Conservation (phyloP, 2,329 filamentous ascomycete genomes). For the Fusarium oligoseptatum region DNA sequence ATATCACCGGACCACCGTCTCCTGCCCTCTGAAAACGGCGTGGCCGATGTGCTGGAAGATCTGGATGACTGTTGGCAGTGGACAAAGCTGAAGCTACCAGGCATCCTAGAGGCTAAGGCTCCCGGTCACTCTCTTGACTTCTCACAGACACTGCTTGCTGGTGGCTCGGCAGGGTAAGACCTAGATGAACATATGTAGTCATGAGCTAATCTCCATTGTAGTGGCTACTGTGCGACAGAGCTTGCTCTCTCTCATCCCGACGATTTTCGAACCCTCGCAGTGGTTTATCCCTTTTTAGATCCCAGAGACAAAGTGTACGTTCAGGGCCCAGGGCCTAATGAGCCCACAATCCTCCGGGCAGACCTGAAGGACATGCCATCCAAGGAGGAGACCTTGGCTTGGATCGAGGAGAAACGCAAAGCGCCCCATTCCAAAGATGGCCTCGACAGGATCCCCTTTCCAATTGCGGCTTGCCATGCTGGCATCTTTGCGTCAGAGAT, state of each 20-base stretch:
- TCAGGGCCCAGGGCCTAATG: conserved; percentile 12
- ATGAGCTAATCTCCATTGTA: too few relatives aligned
- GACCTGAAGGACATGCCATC: conserved; percentile 24
- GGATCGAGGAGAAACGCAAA: conserved; percentile 33
- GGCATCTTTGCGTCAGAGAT: conserved; percentile 32
- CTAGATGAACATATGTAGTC: too few relatives aligned
- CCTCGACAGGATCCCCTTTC: conserved; percentile 22
- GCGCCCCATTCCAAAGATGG: conserved; percentile 11
- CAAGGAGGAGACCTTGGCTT: conserved; percentile 21
- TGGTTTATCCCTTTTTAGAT: conserved; percentile 41
- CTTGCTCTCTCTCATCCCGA: conserved; percentile 40
- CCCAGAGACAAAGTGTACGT: conserved; percentile 32
- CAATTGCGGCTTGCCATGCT: conserved; percentile 17
- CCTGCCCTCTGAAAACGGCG: conserved; percentile 40
- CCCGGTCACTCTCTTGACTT: conserved; percentile 29
- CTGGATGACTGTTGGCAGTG: conserved; percentile 47
- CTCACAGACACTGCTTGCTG: conserved; percentile 25
- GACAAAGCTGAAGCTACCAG: conserved; percentile 17
- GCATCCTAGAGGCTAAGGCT: conserved; percentile 6
- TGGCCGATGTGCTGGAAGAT: conserved; percentile 45
- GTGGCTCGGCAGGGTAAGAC: conserved; percentile 40
- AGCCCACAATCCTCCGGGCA: conserved; percentile 26
- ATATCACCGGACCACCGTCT: conserved; percentile 46
- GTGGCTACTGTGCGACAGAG: conserved; percentile 43
- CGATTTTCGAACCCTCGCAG: conserved; percentile 30